These are phyloP conservation scores for Cystobasidium slooffiae DNA, from an alignment of 1,284 basidiomycete genomes.

Conservation along the genomic window DNA sequence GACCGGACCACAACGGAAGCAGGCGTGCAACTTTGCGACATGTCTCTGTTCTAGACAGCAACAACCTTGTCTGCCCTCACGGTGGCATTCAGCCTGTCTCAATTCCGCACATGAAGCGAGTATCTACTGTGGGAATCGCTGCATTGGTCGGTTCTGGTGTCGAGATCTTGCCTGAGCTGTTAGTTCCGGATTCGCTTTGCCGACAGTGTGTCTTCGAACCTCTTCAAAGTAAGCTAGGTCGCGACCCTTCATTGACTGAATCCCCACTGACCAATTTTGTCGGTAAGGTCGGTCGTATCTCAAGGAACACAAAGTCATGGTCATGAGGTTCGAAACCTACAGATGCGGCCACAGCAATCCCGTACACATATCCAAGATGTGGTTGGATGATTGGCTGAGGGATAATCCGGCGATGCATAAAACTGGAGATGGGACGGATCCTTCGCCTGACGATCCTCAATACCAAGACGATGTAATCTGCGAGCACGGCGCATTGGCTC, in stretches of 20 bases:
- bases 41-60: too few species aligned
- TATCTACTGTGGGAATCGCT: slow-evolving; percentile 58
- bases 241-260: not conserved
- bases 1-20: too few species aligned
- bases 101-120: slow-evolving; percentile 68
- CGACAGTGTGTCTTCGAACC: slow-evolving; percentile 63
- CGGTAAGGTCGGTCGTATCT: slow-evolving; percentile 69
- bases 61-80: slow-evolving; percentile 67
- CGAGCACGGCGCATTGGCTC: slow-evolving; percentile 67
- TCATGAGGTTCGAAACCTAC: slow-evolving; percentile 60
- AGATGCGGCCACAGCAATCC: slow-evolving; percentile 6
- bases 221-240: slow-evolving; percentile 65
- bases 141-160: slow-evolving; percentile 29
- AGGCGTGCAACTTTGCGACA: too few species aligned
- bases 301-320: slow-evolving; percentile 66
- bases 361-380: slow-evolving; percentile 69
- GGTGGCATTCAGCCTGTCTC: slow-evolving; percentile 65
- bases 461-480: slow-evolving; percentile 68
- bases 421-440: slow-evolving; percentile 62
- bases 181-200: slow-evolving; percentile 64
- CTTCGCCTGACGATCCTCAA: slow-evolving; percentile 66
- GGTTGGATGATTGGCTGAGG: slow-evolving; percentile 75
- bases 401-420: slow-evolving; percentile 74
- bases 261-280: not conserved
- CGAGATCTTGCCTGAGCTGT: slow-evolving; percentile 60